Base-by-base conservation (phyloP, 495 filamentous ascomycete species). In the Hypomontagnella submonticulosa region DNA sequence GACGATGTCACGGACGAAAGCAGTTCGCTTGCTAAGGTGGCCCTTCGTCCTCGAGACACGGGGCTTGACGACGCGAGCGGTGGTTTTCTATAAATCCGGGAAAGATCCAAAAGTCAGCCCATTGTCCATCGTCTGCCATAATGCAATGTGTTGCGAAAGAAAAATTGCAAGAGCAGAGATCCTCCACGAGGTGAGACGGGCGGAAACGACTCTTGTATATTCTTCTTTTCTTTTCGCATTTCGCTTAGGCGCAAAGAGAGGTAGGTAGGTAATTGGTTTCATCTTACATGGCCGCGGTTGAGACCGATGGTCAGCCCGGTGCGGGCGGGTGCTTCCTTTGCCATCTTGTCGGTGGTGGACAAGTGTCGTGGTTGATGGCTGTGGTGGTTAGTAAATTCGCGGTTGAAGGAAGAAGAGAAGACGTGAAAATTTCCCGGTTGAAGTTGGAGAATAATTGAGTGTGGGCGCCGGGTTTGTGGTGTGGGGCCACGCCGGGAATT, bases 1-100 rank as follows among this genome's bases (percentile, higher is more conserved):
- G 75, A 96, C 91, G 77, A 98, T 90, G 75, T 95, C 90, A 33
- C 79, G 76, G 44, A 65, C 94, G 82, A 98, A 97, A 63, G 89
- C 87, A 67, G 95, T 98, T 66, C 91, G 85, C 86, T 92, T 93
- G 81, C 91, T 94, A 76, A 93, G 84, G 77, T 92, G 88, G 68
- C 95, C 95, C 85, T 97, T 97, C 78, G 87, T 90, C 64, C 90
- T 86, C 74, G 91, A 95, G 76, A 96, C 88, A 71, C 90, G 87
- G 76, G 87, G 88, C 86, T 96, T 96, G 78, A 86, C 83, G 76
- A 89, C 88, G 75, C 92, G 87, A 67, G 91, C 82, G 70, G 92
- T 97, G 80, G 93, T 93, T 89, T 97, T 96, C 92, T 94, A 76
- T 81, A 80, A 55, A 61, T 42, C 57, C 56, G 57, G 33, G 30